These are phyloP conservation scores for Penicillium macrosclerotiorum DNA, from an alignment of 495 filamentous ascomycete species.

Conservation along the genomic window DNA sequence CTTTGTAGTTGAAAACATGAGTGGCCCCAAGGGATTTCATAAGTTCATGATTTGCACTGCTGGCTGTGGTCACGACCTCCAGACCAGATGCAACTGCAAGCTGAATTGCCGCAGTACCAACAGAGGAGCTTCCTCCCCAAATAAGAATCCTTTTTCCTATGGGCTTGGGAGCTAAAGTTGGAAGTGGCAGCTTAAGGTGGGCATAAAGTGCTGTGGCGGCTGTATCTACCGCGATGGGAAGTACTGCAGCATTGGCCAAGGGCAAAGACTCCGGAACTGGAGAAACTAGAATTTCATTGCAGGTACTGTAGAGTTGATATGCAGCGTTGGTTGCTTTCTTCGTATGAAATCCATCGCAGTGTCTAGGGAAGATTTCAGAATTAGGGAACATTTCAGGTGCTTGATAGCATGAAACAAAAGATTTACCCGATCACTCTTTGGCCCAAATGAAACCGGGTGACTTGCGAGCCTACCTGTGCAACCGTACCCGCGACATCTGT, in stretches of 20 bases:
- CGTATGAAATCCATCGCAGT: slow-evolving; percentile 15
- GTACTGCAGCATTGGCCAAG: slow-evolving; percentile 41
- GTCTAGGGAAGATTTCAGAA: slow-evolving; percentile 3
- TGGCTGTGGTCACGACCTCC: slow-evolving; percentile 37
- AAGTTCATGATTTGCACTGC: slow-evolving; percentile 28
- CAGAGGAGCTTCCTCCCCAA: slow-evolving; percentile 34
- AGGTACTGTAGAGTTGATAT: slow-evolving; percentile 31
- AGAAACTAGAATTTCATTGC: slow-evolving; percentile 19
- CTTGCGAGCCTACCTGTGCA: slow-evolving; percentile 31
- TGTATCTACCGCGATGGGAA: slow-evolving; percentile 48
- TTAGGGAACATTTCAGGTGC: neutral
- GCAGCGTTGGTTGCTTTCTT: slow-evolving; percentile 22
- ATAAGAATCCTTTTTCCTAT: slow-evolving; percentile 29
- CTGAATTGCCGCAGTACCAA: slow-evolving; percentile 35
- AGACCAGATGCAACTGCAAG: slow-evolving; percentile 31
- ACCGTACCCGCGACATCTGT: slow-evolving; percentile 43
- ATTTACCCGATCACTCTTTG: slow-evolving; percentile 44
- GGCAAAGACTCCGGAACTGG: slow-evolving; percentile 39
- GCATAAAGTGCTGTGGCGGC: slow-evolving; percentile 46
- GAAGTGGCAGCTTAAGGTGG: slow-evolving; percentile 29
- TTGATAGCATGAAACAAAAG: neutral
- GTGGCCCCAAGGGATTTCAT: slow-evolving; percentile 36
- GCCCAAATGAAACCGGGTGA: slow-evolving; percentile 34
- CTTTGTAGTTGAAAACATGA: slow-evolving; percentile 37
- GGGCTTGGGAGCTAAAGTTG: slow-evolving; percentile 15